Base-by-base conservation (phyloP, 352 stramenopile genomes). In the Saprolegnia diclina region DNA sequence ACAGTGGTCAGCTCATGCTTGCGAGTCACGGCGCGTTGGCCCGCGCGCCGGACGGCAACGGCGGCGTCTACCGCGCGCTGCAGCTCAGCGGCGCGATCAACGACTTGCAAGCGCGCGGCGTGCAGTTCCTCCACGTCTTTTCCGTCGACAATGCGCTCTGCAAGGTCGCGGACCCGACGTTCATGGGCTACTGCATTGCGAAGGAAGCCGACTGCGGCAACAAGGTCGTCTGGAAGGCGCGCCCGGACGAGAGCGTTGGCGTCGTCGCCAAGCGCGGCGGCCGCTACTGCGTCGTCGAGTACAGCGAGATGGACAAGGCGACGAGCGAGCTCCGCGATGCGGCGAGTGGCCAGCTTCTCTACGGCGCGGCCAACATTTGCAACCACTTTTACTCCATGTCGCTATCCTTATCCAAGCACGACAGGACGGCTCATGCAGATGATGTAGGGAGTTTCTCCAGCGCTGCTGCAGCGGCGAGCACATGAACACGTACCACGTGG, bases 111-210 rank as follows among this genome's bases (percentile, higher is more conserved):
- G 26, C 71, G 10, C 67, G 74, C 6, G 93, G 92, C 2, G 90
- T 99, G 52, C 82, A 98, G 75, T 96, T 98, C 72, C 72, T 99
- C 65, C 95, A 99, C 76, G 91, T 97, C 3, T 99, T 98, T 79
- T 97, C 88, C 1, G 97, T 99, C 53, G 97, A 99, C 77, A 99
- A 99, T 79, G 91, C 89, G 24, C 76, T 99, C 13, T 96, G 96
- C 40, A 96, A 96, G 65, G 88, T 95, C 11, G 92, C 89, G 6
- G 97, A 99, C 76, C 97, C 97, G 0, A 74, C 87, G 16, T 99
- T 99, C 76, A 79, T 99, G 5, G 97, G 97, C 24, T 98, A 98
- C 74, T 99, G 96, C 73, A 89, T 99, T 13, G 77, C 82, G 52
- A 85, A 96, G 59, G 69, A 85, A 50, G 94, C 95, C 11, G 94